phyloP scores from a whole-genome alignment of 208 protist genomes.

The Trypanosoma brucei region DNA sequence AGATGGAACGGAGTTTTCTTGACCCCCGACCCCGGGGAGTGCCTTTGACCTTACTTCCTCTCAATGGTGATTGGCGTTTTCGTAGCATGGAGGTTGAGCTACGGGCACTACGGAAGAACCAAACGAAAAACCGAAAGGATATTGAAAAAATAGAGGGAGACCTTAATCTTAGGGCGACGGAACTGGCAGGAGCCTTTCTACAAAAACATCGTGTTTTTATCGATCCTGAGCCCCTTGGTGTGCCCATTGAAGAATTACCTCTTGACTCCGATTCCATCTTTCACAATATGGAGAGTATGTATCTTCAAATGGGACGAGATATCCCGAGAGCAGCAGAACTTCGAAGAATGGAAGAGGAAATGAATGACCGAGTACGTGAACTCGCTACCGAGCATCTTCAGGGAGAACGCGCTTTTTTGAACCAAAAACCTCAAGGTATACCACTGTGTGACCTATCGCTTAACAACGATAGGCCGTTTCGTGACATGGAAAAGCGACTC shows the following conservation, averaged over 20 bases:
- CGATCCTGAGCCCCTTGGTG: slow-evolving; percentile 60
- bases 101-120: slow-evolving; percentile 31
- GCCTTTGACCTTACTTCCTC: slow-evolving; percentile 65
- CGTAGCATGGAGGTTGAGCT: slow-evolving; percentile 54
- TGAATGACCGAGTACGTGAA: slow-evolving; percentile 51
- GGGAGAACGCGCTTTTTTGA: slow-evolving; percentile 66
- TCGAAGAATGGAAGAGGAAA: slow-evolving; percentile 26
- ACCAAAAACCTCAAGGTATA: slow-evolving; percentile 55
- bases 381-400: slow-evolving; percentile 49
- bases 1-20: slow-evolving; percentile 71
- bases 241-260: slow-evolving; percentile 53
- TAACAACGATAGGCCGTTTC: slow-evolving; percentile 56
- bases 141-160: slow-evolving; percentile 50
- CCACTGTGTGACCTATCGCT: slow-evolving; percentile 57
- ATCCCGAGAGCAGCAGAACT: not conserved
- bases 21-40: slow-evolving; percentile 73
- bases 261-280: slow-evolving; percentile 43
- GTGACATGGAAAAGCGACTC: slow-evolving; percentile 58
- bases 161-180: slow-evolving; percentile 60
- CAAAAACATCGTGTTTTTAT: slow-evolving; percentile 51
- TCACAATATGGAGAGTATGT: slow-evolving; percentile 1
- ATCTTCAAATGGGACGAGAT: not conserved
- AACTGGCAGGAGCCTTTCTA: slow-evolving; percentile 45
- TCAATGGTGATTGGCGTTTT: slow-evolving; percentile 64
- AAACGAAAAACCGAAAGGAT: not conserved